A percentile compares a stretch with the other conserved stretches of the same genome.
phyloP scores from a whole-genome alignment of 1,284 basidiomycete genomes.

The Peniophora sp. region DNA sequence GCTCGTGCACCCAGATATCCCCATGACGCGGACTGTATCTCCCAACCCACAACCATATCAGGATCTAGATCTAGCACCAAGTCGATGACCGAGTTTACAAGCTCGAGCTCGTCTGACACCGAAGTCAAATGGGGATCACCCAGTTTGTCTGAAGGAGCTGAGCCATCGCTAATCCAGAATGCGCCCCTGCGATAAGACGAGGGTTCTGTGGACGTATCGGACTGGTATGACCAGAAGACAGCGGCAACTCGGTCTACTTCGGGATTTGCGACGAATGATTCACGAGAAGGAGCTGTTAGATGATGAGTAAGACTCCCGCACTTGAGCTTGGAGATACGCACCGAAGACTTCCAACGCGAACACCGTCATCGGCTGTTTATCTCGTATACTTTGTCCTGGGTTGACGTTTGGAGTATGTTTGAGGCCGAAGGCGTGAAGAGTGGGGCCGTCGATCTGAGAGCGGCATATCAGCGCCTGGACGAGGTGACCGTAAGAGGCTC shows the following conservation, averaged over 20 bases:
- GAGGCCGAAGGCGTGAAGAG: constrained; percentile 69
- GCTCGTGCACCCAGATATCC: constrained; percentile 81
- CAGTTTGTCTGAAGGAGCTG: constrained; percentile 17
- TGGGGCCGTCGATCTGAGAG: constrained; percentile 68
- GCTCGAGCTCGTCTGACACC: constrained; percentile 71
- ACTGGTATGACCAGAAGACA: constrained; percentile 64
- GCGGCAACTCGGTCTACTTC: constrained; percentile 66
- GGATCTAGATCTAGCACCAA: constrained; percentile 78
- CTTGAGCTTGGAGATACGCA: constrained; percentile 16
- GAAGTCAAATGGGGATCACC: constrained; percentile 43
- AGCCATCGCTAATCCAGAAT: too few relatives aligned
- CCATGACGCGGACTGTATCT: constrained; percentile 86
- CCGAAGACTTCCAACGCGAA: constrained; percentile 84
- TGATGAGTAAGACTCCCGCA: background rate
- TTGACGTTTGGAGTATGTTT: constrained; percentile 46
- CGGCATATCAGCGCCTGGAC: constrained; percentile 13
- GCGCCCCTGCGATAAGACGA: too few relatives aligned
- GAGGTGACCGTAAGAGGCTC: constrained; percentile 4
- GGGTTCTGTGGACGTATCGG: constrained; percentile 9
- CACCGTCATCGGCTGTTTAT: constrained; percentile 73
- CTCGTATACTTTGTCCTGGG: constrained; percentile 37
- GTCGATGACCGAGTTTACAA: constrained; percentile 78
- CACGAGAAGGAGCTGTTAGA: constrained; percentile 52
- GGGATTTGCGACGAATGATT: constrained; percentile 62
- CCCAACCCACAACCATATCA: constrained; percentile 90